phyloP scores from a whole-genome alignment of 345 rosid genomes.

The Turnera subulata region DNA sequence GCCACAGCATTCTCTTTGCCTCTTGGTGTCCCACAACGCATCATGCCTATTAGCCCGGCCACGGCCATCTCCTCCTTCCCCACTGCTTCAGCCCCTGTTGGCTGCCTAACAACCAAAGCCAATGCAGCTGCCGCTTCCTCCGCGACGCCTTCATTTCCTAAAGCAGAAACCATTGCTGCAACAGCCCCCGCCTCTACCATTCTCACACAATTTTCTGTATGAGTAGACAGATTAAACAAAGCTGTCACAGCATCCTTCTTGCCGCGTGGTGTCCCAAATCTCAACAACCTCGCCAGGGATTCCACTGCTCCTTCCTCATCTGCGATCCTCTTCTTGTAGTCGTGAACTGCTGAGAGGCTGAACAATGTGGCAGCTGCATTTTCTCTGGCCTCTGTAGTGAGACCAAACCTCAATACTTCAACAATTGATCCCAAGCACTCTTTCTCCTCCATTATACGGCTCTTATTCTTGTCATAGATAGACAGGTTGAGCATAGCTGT shows the following conservation, averaged over 20 bases:
- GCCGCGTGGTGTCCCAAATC: conserved; percentile 71
- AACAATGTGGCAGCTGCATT: conserved; percentile 94
- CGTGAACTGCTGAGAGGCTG: conserved; percentile 86
- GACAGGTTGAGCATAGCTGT: conserved; percentile 91
- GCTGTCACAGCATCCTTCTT: conserved; percentile 96
- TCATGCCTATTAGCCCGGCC: conserved; percentile 65
- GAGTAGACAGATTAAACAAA: conserved; percentile 79
- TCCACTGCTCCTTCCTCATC: conserved; percentile 61
- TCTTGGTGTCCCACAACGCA: conserved; percentile 86
- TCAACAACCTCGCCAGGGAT: conserved; percentile 68
- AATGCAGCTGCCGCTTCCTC: conserved; percentile 94
- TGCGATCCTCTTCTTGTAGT: conserved; percentile 83
- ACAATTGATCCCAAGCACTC: conserved; percentile 75
- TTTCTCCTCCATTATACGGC: conserved; percentile 71
- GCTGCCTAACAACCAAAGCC: conserved; percentile 79
- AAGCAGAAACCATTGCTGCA: conserved; percentile 62
- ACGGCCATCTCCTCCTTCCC: conserved; percentile 73
- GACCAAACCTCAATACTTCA: conserved; percentile 61
- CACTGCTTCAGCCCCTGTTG: conserved; percentile 68
- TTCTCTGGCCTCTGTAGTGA: conserved; percentile 78
- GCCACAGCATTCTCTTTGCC: conserved; percentile 96
- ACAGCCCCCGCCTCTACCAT: conserved; percentile 84
- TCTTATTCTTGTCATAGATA: conserved; percentile 79
- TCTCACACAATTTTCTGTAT: conserved; percentile 64
- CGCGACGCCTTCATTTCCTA: conserved; percentile 66